A percentile compares a stretch with the other conserved stretches of the same genome.
Evolutionary conservation across 169 alveolate species (phyloP).

Genomic region (Cryptosporidium parvum): DNA sequence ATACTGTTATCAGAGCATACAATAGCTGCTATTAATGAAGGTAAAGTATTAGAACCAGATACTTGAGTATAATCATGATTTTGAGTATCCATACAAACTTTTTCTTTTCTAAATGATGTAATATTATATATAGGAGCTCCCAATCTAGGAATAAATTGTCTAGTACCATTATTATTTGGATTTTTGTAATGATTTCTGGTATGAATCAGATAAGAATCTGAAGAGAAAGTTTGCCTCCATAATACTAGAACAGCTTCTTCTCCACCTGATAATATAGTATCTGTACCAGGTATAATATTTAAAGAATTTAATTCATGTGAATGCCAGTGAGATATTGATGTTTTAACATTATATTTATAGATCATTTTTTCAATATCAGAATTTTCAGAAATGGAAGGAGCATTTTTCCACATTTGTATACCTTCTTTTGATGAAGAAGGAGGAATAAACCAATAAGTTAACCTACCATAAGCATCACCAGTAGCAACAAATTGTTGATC

Average conservation of each 20-base stretch:
- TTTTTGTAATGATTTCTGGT: background rate
- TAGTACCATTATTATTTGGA: slow-evolving; percentile 30
- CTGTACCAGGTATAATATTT: slow-evolving; percentile 52
- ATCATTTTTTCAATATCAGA: slow-evolving; percentile 40
- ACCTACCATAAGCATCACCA: slow-evolving; percentile 73
- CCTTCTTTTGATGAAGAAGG: slow-evolving; percentile 27
- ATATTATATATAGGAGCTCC: slow-evolving; percentile 74
- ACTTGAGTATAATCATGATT: too few relatives aligned
- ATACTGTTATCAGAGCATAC: slow-evolving; percentile 68
- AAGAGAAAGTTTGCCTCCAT: slow-evolving; percentile 55
- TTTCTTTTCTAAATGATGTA: slow-evolving; percentile 14
- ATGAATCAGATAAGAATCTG: slow-evolving; percentile 25
- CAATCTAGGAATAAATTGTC: slow-evolving; percentile 65
- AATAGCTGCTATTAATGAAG: slow-evolving; percentile 23
- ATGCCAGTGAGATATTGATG: slow-evolving; percentile 58
- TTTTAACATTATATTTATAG: slow-evolving; percentile 27
- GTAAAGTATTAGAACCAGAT: background rate
- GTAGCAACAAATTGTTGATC: slow-evolving; percentile 50
- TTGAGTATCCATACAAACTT: background rate
- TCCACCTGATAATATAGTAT: slow-evolving; percentile 73
- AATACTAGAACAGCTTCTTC: slow-evolving; percentile 65
- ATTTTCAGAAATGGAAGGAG: slow-evolving; percentile 40
- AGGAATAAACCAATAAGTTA: slow-evolving; percentile 72
- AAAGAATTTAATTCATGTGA: slow-evolving; percentile 52
- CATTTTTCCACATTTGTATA: slow-evolving; percentile 42